These are phyloP conservation scores for Metschnikowia kunwiensis DNA, from an alignment of 805 yeast species.

Conservation along the genomic window DNA sequence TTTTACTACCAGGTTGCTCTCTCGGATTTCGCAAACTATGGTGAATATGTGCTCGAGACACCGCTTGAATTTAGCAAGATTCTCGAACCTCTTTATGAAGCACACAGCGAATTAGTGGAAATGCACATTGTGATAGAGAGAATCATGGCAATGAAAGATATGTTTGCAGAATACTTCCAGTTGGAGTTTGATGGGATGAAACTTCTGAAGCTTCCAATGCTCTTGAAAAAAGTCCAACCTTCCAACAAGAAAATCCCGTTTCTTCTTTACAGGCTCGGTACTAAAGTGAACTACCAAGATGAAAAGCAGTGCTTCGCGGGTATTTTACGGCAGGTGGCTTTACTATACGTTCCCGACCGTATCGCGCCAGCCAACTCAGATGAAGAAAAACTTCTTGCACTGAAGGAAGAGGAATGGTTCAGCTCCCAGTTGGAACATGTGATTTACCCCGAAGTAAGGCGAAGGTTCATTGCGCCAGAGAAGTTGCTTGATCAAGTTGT, in stretches of 20 bases:
- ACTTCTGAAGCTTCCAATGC: conserved; percentile 60
- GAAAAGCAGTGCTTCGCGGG: conserved; percentile 70
- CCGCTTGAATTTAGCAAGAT: conserved; percentile 30
- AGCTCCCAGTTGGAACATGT: conserved; percentile 48
- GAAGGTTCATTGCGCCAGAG: conserved; percentile 62
- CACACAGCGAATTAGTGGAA: conserved; percentile 17
- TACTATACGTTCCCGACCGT: conserved; percentile 66
- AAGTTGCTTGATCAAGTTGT: conserved; percentile 52
- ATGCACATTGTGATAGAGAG: conserved; percentile 17
- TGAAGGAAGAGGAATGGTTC: conserved; percentile 19
- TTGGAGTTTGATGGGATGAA: conserved; percentile 28
- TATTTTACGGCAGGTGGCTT: conserved; percentile 63
- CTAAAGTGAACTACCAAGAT: conserved; percentile 57
- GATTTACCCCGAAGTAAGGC: conserved; percentile 64
- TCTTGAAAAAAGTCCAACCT: conserved; percentile 64
- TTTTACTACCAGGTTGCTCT: conserved; percentile 80
- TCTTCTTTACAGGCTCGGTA: conserved; percentile 61
- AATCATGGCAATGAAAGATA: conserved; percentile 55
- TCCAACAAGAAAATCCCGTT: conserved; percentile 59
- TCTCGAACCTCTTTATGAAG: conserved; percentile 35
- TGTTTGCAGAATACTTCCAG: conserved; percentile 78
- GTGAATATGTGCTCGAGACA: conserved; percentile 35
- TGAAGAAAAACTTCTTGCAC: conserved; percentile 5
- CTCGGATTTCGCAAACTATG: conserved; percentile 78
- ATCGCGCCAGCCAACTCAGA: conserved; percentile 19